Evolutionary conservation across 1,284 basidiomycete species (phyloP), one percentile per base, ranked within the genome.

Genomic region (Gomphus sp.): DNA sequence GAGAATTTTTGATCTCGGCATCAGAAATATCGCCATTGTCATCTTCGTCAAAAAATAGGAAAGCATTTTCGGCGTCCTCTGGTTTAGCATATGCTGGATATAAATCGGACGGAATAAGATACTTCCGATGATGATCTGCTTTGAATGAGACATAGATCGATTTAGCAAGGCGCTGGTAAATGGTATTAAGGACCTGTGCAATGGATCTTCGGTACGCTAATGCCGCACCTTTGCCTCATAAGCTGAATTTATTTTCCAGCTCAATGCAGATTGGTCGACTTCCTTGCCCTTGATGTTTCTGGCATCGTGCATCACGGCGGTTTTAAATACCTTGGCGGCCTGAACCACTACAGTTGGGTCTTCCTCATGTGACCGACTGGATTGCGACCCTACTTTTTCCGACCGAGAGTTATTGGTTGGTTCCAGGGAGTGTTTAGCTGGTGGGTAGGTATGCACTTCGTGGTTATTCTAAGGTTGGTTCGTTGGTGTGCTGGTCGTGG

Each of bases 11-110:
- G 68, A 92, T 80, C 71, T 92, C 90, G 36, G 80, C 74, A 56
- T 84, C 80, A n/a, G 85, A 84, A 58, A 91, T 77, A 67, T 92
- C 89, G 18, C 87, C 87, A 63, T 91, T 89, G 65, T 81, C 78
- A 68, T 91, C 89, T 62, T 74, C 77, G 70, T 89, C 87, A 66
- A 91, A 89, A 36, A 91, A 80, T 51, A 79, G 78, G 75, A 91
- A 91, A 2, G 89, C 89, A 11, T 75, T 75, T 57, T 78, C 73
- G 11, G 87, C 84, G 18, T 79, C 77, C 52, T 74, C 76, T 6
- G 73, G 69, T n/a, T 76, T 78, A 14, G 75, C 63, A 67, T 87
- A 91, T 6, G 85, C 88, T 8, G 84, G 81, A 60, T 80, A 76
- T 66, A 92, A 89, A 69, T 92, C 90, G 31, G 76, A 72, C 14